Base-by-base conservation (phyloP, 2,329 filamentous ascomycete species). In the Elsinoe necatrix region DNA sequence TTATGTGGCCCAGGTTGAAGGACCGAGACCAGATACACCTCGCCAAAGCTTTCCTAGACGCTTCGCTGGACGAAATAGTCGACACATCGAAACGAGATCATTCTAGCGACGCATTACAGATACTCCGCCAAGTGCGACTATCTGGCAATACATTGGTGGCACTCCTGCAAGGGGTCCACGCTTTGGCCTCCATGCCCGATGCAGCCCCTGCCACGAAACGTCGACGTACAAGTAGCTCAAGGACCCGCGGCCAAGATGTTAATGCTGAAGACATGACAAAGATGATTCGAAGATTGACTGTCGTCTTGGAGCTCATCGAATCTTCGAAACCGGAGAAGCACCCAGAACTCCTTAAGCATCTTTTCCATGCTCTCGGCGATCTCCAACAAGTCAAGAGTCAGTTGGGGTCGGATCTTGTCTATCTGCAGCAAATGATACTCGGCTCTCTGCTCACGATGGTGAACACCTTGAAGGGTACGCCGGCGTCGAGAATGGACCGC, bases 291-390 rank as follows among this genome's bases (percentile, higher is more conserved):
- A 86, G 86, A 63, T 80, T 92, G 56, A 95, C 91, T 0, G 84
- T 95, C 66, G 87, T 96, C 9, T 76, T 97, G 35, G 91, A 97
- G 68, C 74, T 97, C 23, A 81, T 97, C 14, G 91, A 97, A 67
- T 82, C 81, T 50, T 92, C 90, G 2, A 80, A 83, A 45, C 86
- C 89, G 0, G 84, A 83, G 57, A 79, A 82, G 27, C 87, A 95
- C 67, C 82, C 87, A 0, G 82, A 88, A 65, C 76, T 98, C 37
- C 78, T 95, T 4, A 83, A 84, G 58, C 83, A 82, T 25, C 77
- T 98, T 2, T 98, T 97, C 73, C 84, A 85, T 57, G 80, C 88
- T 0, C 80, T 98, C n/a, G 85, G 86, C 4, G 88, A 95, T 65
- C 78, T 98, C 21, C 90, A 95, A 64, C 86, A 89, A 59, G 87